These are phyloP conservation scores for Mucor mucedo DNA, from an alignment of 371 early-diverging fungal genomes.

Conservation along the genomic window DNA sequence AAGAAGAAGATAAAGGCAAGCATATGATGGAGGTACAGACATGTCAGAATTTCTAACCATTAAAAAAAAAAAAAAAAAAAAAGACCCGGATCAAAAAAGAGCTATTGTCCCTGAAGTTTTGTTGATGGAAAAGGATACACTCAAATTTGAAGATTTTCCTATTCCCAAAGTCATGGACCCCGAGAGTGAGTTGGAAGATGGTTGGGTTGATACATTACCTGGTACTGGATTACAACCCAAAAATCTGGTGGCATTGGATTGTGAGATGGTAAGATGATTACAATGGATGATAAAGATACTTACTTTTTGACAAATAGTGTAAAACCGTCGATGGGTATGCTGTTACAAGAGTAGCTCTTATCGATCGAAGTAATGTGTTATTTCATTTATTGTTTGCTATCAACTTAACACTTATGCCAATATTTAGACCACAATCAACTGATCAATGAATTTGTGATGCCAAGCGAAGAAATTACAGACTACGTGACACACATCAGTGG, in stretches of 20 bases:
- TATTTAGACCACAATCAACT: constrained; percentile 42
- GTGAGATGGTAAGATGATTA: constrained; percentile 69
- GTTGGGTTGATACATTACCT: constrained; percentile 50
- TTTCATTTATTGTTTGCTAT: too few species aligned
- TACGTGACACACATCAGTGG: constrained; percentile 73
- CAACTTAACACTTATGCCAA: too few species aligned
- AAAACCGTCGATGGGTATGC: constrained; percentile 67
- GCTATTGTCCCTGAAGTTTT: constrained; percentile 26
- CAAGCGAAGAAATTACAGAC: constrained; percentile 66
- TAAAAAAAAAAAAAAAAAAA: constrained; percentile 15
- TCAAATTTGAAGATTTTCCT: constrained; percentile 53
- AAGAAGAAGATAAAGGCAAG: constrained; percentile 25
- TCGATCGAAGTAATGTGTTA: constrained; percentile 45
- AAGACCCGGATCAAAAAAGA: constrained; percentile 19
- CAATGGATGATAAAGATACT: background rate
- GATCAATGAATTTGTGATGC: constrained; percentile 71
- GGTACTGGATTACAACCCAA: constrained; percentile 35
- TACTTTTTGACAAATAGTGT: constrained; percentile 43
- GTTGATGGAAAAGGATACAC: constrained; percentile 41
- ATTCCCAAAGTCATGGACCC: constrained; percentile 44
- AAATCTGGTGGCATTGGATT: constrained; percentile 70
- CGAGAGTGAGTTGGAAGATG: constrained; percentile 29
- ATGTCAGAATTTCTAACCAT: too few species aligned
- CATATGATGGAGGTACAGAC: too few species aligned
- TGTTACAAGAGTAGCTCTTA: constrained; percentile 68